Evolutionary conservation across 306 rosid species (phyloP).

Genomic region (Carpinus viminea): DNA sequence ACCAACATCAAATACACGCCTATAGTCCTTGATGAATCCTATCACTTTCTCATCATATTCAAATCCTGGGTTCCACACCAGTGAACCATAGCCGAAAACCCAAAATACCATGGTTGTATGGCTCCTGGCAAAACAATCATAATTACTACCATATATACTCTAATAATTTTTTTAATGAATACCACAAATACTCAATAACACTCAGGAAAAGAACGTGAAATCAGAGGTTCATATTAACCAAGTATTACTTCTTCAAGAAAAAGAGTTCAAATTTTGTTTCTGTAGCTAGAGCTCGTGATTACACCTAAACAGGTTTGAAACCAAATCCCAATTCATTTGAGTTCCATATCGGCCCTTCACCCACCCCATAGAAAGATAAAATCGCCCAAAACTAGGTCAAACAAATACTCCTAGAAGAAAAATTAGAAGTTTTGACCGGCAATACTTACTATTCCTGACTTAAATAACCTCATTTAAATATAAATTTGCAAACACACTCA

Average conservation of each 20-base stretch:
- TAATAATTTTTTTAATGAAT: not conserved
- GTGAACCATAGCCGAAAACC: constrained; percentile 97
- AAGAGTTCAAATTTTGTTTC: not conserved
- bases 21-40: constrained; percentile 83
- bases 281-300: not conserved
- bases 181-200: not conserved
- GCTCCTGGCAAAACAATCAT: constrained; percentile 34
- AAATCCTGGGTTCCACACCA: constrained; percentile 96
- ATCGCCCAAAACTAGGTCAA: not conserved
- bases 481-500: not conserved
- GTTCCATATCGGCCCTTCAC: not conserved
- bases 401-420: not conserved
- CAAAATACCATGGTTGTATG: constrained; percentile 78
- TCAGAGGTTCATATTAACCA: not conserved
- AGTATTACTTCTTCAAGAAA: not conserved
- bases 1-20: constrained; percentile 96
- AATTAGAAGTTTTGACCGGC: not conserved
- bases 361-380: not conserved
- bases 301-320: not conserved
- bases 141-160: not conserved
- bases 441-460: not conserved
- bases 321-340: not conserved
- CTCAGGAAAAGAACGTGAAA: not conserved
- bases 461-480: not conserved
- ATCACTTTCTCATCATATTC: constrained; percentile 74